Conservation (phyloP, 352 stramenopile species). For the Globisporangium cederbergense region DNA sequence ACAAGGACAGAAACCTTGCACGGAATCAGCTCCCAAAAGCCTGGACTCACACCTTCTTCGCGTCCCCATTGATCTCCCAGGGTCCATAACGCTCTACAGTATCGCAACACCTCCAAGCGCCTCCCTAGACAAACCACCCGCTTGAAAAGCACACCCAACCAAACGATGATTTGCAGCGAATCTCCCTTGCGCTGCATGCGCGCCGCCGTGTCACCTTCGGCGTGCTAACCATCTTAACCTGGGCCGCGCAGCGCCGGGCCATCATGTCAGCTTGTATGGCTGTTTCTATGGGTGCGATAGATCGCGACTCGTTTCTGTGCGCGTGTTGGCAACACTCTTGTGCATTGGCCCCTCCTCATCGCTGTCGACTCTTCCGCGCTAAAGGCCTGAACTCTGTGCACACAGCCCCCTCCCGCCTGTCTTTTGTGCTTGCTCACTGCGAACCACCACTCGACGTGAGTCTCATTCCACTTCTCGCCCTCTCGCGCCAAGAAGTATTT, state of each 20-base stretch:
- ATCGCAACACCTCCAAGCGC: too few species aligned
- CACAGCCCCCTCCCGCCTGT: not conserved
- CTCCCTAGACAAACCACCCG: too few species aligned
- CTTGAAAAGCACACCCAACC: too few species aligned
- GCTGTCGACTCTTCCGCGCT: not conserved
- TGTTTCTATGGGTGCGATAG: constrained; percentile 4
- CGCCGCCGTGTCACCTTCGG: not conserved
- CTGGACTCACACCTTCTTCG: too few species aligned
- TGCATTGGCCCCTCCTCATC: not conserved
- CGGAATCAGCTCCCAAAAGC: too few species aligned
- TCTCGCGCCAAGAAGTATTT: constrained; percentile 13
- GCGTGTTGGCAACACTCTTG: not conserved
- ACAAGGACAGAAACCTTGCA: too few species aligned
- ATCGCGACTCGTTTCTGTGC: not conserved
- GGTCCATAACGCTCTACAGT: too few species aligned
- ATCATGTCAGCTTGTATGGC: constrained; percentile 7
- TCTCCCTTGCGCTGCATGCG: not conserved
- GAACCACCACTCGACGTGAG: constrained; percentile 1
- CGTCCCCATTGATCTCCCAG: too few species aligned
- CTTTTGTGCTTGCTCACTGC: not conserved
- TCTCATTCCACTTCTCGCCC: constrained; percentile 14
- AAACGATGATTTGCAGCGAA: not conserved
- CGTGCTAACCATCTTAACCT: constrained; percentile 6
- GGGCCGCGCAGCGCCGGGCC: constrained; percentile 4
- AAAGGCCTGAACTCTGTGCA: not conserved